Conservation (phyloP, 345 rosid genomes). For the Clausena lansium region DNA sequence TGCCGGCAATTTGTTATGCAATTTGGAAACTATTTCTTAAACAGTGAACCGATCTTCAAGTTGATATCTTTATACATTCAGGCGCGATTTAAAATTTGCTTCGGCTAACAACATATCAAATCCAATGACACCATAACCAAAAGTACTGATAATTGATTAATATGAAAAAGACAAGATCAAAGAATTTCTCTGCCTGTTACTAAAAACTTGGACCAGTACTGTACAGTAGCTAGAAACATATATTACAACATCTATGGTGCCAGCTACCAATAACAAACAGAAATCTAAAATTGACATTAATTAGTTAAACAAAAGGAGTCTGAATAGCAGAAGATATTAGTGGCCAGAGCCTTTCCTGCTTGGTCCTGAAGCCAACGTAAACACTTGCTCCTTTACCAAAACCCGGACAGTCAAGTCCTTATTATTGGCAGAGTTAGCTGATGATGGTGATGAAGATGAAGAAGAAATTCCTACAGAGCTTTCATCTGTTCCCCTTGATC, state of each 20-base stretch:
- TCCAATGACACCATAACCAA: not conserved
- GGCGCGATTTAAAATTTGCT: not conserved
- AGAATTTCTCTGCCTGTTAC: not conserved
- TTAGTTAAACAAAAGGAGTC: not conserved
- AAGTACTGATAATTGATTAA: not conserved
- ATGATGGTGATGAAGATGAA: slow-evolving; percentile 9
- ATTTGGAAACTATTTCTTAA: not conserved
- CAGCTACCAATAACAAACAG: not conserved
- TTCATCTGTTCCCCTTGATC: slow-evolving; percentile 3
- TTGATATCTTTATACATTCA: not conserved
- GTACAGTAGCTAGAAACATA: not conserved
- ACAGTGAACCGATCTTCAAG: not conserved
- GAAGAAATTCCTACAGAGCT: slow-evolving; percentile 14
- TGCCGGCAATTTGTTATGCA: not conserved
- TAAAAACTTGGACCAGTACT: not conserved
- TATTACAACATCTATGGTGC: not conserved
- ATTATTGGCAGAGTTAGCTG: not conserved
- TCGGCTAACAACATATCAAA: not conserved
- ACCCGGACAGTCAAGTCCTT: not conserved
- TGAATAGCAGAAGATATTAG: slow-evolving; percentile 16
- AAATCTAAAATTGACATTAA: not conserved
- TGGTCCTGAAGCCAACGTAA: slow-evolving; percentile 63
- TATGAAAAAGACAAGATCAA: not conserved
- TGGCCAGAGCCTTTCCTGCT: slow-evolving; percentile 86
- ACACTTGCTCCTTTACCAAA: slow-evolving; percentile 23